Evolutionary conservation across 1,284 basidiomycete genomes (phyloP).

Genomic region (Leccinum pseudoinsigne): DNA sequence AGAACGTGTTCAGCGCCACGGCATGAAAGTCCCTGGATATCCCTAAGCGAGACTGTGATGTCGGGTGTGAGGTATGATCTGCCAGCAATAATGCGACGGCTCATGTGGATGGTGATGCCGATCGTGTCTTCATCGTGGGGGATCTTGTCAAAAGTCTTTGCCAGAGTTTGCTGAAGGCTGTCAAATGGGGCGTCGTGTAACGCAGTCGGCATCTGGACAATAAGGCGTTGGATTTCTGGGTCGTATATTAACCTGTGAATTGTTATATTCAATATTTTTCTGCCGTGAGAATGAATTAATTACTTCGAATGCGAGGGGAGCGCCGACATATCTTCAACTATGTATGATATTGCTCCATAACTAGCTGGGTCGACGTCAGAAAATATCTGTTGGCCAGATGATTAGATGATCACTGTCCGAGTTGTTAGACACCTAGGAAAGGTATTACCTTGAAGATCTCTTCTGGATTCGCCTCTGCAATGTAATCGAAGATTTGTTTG

Average conservation of each 20-base stretch:
- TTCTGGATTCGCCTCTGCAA: neutral
- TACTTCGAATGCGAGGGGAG: neutral
- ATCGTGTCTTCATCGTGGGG: neutral
- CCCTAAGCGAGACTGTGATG: neutral
- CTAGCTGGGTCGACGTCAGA: neutral
- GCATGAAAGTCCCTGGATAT: neutral
- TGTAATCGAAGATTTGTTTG: neutral
- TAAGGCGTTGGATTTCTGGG: neutral
- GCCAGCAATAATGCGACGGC: neutral
- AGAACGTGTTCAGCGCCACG: neutral
- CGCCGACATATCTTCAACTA: neutral
- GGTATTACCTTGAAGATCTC: neutral
- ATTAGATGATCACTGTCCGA: neutral
- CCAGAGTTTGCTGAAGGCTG: neutral
- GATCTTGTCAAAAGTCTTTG: neutral
- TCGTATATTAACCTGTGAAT: neutral
- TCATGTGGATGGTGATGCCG: neutral
- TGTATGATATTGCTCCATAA: neutral
- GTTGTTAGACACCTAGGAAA: too few relatives aligned
- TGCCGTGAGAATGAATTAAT: neutral
- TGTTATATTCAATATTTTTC: neutral
- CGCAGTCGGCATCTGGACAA: neutral
- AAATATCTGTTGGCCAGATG: neutral
- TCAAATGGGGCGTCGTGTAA: neutral
- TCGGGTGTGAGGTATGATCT: neutral